Evolutionary conservation across 2,329 filamentous ascomycete species (phyloP), one percentile per base, ranked within the genome.

Genomic region (Talaromyces sp.): DNA sequence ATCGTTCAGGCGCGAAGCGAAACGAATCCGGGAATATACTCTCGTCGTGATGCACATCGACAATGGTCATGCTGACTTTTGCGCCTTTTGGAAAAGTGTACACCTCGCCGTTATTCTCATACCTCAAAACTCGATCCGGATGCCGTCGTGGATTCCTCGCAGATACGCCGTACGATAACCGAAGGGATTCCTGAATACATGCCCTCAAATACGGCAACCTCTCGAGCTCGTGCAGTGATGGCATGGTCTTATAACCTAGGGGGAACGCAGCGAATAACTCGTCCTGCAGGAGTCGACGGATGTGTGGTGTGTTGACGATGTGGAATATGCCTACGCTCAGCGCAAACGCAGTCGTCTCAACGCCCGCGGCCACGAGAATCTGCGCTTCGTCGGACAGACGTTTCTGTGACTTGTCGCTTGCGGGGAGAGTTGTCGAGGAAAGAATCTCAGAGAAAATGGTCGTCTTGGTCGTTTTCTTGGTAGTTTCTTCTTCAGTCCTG

Each of bases 371-470:
- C 1, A 72, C 63, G 7, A 75, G 55, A 6, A 69, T 59, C 43
- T 68, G 61, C 21, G 67, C 68, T 48, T 76, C 74, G 29, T 74
- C 70, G 14, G 61, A 63, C 10, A 76, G 60, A 7, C 73, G 66
- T 9, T 65, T 58, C 6, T 66, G 67, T 0, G 70, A 67, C 62
- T 79, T 79, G 57, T 77, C 74, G 12, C 66, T 60, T 1, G 61
- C 43, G 0, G 73, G 68, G 6, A 73, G 57, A 12, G 64, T 60
- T 59, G 53, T 53, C 4, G 67, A 68, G 43, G 65, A 54, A 0
- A 70, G 60, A 3, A 75, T 62, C 29, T 70, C 69, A 8, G 71
- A 66, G 57, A 75, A 74, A 11, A 73, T 60, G 26, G 65, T 72
- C 19, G 61, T 52, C 3, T 3, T 56, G 56, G 31, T 27, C 27